Evolutionary conservation across 106 monocot species (phyloP).

Genomic region (Hemerocallis citrina): DNA sequence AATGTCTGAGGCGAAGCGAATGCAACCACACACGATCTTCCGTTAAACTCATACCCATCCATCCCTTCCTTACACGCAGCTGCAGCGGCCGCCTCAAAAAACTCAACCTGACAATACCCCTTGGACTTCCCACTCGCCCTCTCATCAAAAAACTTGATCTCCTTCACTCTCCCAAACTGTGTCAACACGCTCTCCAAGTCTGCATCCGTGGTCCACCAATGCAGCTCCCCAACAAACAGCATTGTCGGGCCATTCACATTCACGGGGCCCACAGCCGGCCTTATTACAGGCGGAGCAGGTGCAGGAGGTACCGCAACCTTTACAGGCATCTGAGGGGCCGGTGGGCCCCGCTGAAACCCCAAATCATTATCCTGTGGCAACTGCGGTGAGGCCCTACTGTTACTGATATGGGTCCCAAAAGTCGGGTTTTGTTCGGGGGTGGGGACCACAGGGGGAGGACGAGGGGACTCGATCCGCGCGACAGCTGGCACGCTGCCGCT

Average conservation of each 20-base stretch:
- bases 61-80: conserved; percentile 64
- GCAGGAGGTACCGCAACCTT: not conserved
- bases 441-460: too few relatives aligned
- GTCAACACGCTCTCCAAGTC: conserved; percentile 43
- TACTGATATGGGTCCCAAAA: not conserved
- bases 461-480: not conserved
- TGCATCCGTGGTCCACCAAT: conserved; percentile 79
- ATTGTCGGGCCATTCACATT: conserved; percentile 26
- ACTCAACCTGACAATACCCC: conserved; percentile 70
- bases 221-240: conserved; percentile 58
- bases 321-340: not conserved
- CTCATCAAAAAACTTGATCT: conserved; percentile 70
- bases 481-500: conserved; percentile 1
- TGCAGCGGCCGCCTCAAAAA: conserved; percentile 40
- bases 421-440: not conserved
- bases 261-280: not conserved
- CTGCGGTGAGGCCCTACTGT: not conserved
- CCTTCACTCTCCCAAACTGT: conserved; percentile 55
- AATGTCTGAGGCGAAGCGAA: conserved; percentile 49
- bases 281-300: not conserved
- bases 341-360: conserved; percentile 1
- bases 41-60: conserved; percentile 57
- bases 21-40: conserved; percentile 49
- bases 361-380: not conserved
- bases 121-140: conserved; percentile 76